Evolutionary conservation across 768 basidiomycete genomes (phyloP), one percentile per base, ranked within the genome.

Genomic region (Trametes sanguinea): DNA sequence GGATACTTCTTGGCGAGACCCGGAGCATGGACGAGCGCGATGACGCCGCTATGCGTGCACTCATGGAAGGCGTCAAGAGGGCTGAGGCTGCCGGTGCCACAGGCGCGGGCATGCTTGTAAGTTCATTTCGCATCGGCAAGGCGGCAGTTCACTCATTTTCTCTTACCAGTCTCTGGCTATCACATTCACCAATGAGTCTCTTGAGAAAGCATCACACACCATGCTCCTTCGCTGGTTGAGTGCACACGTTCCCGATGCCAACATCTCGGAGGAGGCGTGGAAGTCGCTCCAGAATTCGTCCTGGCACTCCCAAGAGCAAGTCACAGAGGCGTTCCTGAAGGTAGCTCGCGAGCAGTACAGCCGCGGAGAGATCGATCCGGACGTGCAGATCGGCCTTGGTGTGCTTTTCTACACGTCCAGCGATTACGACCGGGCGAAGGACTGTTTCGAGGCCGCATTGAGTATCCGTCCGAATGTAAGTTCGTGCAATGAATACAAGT

Each of bases 151-250:
- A 62, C 69, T 70, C 30, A 71, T 22, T 8, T 52, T 30, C 37
- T 54, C 40, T 37, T 17, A 43, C 35, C 68, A 98, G 95, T 94
- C 94, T 6, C 83, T 98, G 37, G 95, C 96, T 1, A 94, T 98
- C 65, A 94, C 94, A 8, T 98, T 92, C 74, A 96, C 95, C 35
- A 99, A 98, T 69, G 96, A 98, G 76, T 85, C 85, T 0, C 90
- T 88, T 67, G 95, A 98, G 68, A 81, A 90, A 10, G 95, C 88
- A 6, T 90, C 95, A 2, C 86, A 96, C 70, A 77, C 86, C 0
- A 92, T 89, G 79, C 83, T 99, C 14, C 83, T 95, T 51, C 89
- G 89, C 35, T 98, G 94, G 92, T 78, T 98, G 52, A 76, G 77
- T 57, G 83, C 88, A 40, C 83, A 83, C 50, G 88, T 83, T 74